Conservation (phyloP, 768 basidiomycete species). For the Nevesoporus exiguus region DNA sequence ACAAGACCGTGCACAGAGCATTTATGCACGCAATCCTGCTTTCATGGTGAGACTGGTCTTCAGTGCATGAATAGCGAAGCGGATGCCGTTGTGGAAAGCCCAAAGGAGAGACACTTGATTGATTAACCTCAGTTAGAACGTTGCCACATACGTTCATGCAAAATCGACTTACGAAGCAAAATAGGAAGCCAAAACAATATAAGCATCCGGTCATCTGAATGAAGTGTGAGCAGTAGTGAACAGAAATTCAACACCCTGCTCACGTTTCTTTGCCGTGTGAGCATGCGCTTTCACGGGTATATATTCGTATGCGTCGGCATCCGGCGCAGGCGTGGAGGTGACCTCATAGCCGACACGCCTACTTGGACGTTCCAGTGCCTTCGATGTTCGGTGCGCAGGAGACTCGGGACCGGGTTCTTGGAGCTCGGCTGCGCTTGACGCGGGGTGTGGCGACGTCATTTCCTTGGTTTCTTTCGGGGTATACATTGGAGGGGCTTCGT, state of each 20-base stretch:
- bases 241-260: conserved; percentile 12
- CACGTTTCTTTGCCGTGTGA: conserved; percentile 62
- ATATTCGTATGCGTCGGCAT: conserved; percentile 67
- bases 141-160: background rate
- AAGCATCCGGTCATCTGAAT: conserved; percentile 78
- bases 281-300: conserved; percentile 45
- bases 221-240: conserved; percentile 2
- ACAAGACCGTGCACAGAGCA: conserved; percentile 1
- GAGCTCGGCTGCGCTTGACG: background rate
- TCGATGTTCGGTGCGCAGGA: conserved; percentile 21
- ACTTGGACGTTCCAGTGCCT: conserved; percentile 33
- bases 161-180: conserved; percentile 59
- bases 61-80: conserved; percentile 48
- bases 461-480: conserved; percentile 52
- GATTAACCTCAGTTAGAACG: conserved; percentile 5
- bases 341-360: conserved; percentile 46
- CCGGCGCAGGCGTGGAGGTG: conserved; percentile 54
- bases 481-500: conserved; percentile 69
- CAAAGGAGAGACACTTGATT: conserved; percentile 56
- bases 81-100: conserved; percentile 54
- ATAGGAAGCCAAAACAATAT: conserved; percentile 85
- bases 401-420: conserved; percentile 11
- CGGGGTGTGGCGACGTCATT: background rate
- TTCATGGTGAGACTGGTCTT: conserved; percentile 48
- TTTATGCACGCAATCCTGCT: conserved; percentile 35